Percentiles rank a stretch among this genome's conserved stretches.
Conservation (phyloP, 768 basidiomycete genomes). For the Boletus insuetus region DNA sequence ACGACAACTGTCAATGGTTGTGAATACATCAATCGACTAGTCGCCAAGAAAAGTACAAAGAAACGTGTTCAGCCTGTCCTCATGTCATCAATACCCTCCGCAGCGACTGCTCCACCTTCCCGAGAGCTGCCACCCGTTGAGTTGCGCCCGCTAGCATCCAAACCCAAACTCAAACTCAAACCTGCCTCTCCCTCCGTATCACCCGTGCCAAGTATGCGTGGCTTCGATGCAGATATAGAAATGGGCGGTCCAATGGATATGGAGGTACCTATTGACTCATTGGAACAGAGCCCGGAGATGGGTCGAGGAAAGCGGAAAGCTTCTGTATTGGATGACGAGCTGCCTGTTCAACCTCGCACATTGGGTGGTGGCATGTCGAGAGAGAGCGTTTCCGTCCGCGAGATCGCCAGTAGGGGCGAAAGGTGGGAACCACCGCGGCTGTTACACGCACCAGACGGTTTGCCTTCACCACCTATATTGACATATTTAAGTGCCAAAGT, state of each 20-base stretch:
- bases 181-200: slow-evolving; percentile 36
- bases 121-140: slow-evolving; percentile 14
- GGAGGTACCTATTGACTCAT: slow-evolving; percentile 53
- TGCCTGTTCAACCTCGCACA: slow-evolving; percentile 45
- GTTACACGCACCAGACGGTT: slow-evolving; percentile 18
- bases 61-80: slow-evolving; percentile 57
- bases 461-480: slow-evolving; percentile 55
- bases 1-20: slow-evolving; percentile 38
- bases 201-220: slow-evolving; percentile 49
- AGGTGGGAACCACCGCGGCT: slow-evolving; percentile 18
- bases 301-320: slow-evolving; percentile 54
- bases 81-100: slow-evolving; percentile 38
- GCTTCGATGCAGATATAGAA: slow-evolving; percentile 42
- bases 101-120: slow-evolving; percentile 16
- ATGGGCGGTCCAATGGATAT: slow-evolving; percentile 49
- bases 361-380: slow-evolving; percentile 66
- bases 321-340: slow-evolving; percentile 40
- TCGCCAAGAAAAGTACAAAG: slow-evolving; percentile 71
- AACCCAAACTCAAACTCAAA: slow-evolving; percentile 15
- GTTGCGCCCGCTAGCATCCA: slow-evolving; percentile 22
- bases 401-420: slow-evolving; percentile 40
- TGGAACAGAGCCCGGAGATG: slow-evolving; percentile 42
- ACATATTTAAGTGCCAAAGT: slow-evolving; percentile 56
- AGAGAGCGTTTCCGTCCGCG: slow-evolving; percentile 49
- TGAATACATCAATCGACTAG: slow-evolving; percentile 68